phyloP scores from a whole-genome alignment of 2,329 filamentous ascomycete species.

The Lasiodiplodia sp. region DNA sequence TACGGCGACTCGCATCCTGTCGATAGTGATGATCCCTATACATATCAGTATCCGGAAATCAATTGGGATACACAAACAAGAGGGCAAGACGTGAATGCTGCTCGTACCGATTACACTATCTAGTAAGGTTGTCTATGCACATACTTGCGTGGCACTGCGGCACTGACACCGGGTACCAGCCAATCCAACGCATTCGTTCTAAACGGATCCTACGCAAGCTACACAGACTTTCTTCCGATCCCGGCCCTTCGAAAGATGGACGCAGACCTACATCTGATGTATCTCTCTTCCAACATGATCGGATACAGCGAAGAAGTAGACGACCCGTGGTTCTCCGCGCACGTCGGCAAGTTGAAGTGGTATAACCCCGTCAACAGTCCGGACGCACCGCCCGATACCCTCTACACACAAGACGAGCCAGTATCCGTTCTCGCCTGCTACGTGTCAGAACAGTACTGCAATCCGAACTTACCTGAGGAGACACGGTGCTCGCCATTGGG shows the following conservation, averaged over 20 bases:
- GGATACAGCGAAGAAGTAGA: constrained; percentile 36
- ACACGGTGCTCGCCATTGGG: constrained; percentile 13
- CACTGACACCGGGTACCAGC: background rate
- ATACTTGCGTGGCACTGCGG: too few relatives aligned
- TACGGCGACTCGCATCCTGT: too few relatives aligned
- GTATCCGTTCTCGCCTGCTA: constrained; percentile 30
- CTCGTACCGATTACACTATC: constrained; percentile 6
- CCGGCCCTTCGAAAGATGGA: constrained; percentile 38
- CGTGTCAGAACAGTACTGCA: constrained; percentile 29
- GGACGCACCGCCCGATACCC: background rate
- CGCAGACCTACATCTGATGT: constrained; percentile 42
- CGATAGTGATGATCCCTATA: background rate
- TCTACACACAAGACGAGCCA: constrained; percentile 26
- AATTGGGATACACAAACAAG: background rate
- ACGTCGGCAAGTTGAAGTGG: constrained; percentile 6
- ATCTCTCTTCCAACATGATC: constrained; percentile 40
- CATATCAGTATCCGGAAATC: constrained; percentile 10
- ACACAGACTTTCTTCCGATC: constrained; percentile 34
- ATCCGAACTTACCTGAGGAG: constrained; percentile 23
- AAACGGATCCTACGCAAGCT: constrained; percentile 3
- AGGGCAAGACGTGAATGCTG: background rate
- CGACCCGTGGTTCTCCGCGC: constrained; percentile 44
- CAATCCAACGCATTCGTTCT: background rate
- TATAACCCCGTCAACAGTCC: background rate
- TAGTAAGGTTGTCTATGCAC: background rate